Evolutionary conservation across 2,329 filamentous ascomycete species (phyloP).

Genomic region (Fusarium chlamydosporum): DNA sequence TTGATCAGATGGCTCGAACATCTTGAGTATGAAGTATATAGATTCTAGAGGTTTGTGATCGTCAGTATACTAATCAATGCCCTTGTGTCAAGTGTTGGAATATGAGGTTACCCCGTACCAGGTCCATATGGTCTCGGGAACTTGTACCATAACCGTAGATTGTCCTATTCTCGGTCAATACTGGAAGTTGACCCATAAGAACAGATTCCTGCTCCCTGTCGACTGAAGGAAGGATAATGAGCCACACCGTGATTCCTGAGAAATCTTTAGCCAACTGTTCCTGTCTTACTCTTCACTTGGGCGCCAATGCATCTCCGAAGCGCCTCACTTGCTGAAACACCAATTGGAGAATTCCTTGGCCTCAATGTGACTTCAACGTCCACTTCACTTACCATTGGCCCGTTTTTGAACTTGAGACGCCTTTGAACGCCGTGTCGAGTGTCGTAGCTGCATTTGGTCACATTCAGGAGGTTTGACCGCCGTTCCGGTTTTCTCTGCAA

Average conservation of each 20-base stretch:
- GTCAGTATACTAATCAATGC: no score
- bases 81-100: no score
- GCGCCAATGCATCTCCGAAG: neutral
- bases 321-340: neutral
- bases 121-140: no score
- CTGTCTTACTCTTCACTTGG: neutral
- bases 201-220: neutral
- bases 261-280: neutral
- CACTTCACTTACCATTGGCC: fast-evolving
- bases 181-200: neutral
- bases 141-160: neutral
- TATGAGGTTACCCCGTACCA: no score
- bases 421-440: neutral
- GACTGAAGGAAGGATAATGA: neutral
- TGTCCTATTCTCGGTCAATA: neutral
- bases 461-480: neutral
- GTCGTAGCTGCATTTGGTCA: neutral
- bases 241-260: neutral
- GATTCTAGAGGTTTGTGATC: no score
- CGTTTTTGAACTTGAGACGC: fast-evolving
- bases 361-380: neutral
- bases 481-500: conserved; percentile 10
- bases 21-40: no score
- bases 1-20: no score
- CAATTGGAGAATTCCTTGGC: neutral